Conservation (phyloP, 2,329 filamentous ascomycete genomes). For the Alternaria dauci region DNA sequence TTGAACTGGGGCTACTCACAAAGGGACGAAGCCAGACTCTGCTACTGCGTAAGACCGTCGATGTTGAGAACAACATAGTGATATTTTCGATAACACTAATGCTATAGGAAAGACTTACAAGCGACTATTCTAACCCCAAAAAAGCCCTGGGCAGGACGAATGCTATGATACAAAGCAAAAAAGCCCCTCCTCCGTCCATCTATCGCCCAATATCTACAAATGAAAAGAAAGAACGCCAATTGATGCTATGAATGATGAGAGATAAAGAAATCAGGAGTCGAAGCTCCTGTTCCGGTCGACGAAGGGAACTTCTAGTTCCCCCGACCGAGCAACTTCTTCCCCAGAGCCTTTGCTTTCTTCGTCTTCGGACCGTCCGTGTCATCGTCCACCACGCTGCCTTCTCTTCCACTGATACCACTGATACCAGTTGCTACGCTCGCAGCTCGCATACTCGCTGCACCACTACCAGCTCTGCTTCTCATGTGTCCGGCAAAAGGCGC, state of each 20-base stretch:
- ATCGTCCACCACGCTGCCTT: background rate
- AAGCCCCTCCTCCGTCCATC: background rate
- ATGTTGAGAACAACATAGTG: background rate
- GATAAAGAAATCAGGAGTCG: background rate
- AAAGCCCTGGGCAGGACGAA: background rate
- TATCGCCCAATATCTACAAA: slow-evolving; percentile 7
- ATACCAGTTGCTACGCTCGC: slow-evolving; percentile 16
- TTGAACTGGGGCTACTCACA: background rate
- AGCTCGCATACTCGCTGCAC: slow-evolving; percentile 21
- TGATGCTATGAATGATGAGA: background rate
- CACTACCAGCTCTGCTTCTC: slow-evolving; percentile 21
- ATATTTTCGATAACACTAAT: background rate
- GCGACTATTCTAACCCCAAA: background rate
- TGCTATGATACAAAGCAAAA: slow-evolving; percentile 2
- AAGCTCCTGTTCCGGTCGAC: background rate
- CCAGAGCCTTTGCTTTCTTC: slow-evolving; percentile 26
- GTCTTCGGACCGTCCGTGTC: slow-evolving; percentile 18
- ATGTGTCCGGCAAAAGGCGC: slow-evolving; percentile 37
- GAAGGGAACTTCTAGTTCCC: slow-evolving; percentile 10
- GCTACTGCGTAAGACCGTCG: background rate
- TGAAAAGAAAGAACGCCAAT: background rate
- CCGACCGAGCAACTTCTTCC: slow-evolving; percentile 27
- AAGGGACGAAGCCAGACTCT: background rate
- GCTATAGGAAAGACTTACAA: background rate
- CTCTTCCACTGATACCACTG: slow-evolving; percentile 11